Evolutionary conservation across 1,284 basidiomycete species (phyloP).

Genomic region (Tetrapyrgos nigripes): DNA sequence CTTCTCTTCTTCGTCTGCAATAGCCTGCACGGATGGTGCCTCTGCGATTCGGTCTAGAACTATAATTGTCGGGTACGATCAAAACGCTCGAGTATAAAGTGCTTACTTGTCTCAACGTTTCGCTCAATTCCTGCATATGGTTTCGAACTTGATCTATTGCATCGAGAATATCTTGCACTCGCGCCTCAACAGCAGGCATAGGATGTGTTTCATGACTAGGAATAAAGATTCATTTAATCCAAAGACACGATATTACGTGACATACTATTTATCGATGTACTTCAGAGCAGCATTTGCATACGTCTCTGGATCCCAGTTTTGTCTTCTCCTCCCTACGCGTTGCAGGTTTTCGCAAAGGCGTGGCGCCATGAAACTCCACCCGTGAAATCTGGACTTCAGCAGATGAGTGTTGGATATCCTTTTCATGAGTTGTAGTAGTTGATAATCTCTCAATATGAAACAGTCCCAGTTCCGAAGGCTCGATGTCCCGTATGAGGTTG

Average conservation of each 20-base stretch:
- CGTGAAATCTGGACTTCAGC: conserved; percentile 56
- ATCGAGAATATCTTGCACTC: conserved; percentile 59
- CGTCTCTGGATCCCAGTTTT: conserved; percentile 69
- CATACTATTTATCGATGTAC: conserved; percentile 77
- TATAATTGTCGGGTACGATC: conserved; percentile 23
- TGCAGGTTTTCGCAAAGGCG: conserved; percentile 62
- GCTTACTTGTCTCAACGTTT: conserved; percentile 60
- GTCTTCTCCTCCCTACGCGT: conserved; percentile 50
- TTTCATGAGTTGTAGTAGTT: conserved; percentile 34
- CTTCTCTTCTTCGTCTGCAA: conserved; percentile 61
- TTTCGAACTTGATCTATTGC: conserved; percentile 56
- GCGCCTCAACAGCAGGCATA: conserved; percentile 73
- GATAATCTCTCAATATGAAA: conserved; percentile 45
- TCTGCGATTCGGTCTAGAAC: conserved; percentile 40
- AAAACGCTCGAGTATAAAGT: conserved; percentile 5
- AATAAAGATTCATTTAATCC: conserved; percentile 4
- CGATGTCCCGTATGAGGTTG: conserved; percentile 78
- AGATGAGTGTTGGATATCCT: conserved; percentile 32
- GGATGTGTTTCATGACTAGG: conserved; percentile 65
- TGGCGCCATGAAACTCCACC: conserved; percentile 70
- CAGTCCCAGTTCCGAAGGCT: conserved; percentile 76
- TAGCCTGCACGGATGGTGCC: conserved; percentile 45
- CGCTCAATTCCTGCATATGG: conserved; percentile 56
- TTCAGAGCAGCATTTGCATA: conserved; percentile 77
- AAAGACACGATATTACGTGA: conserved; percentile 15